Conservation (phyloP, 805 yeast species). For the Candida orba region DNA sequence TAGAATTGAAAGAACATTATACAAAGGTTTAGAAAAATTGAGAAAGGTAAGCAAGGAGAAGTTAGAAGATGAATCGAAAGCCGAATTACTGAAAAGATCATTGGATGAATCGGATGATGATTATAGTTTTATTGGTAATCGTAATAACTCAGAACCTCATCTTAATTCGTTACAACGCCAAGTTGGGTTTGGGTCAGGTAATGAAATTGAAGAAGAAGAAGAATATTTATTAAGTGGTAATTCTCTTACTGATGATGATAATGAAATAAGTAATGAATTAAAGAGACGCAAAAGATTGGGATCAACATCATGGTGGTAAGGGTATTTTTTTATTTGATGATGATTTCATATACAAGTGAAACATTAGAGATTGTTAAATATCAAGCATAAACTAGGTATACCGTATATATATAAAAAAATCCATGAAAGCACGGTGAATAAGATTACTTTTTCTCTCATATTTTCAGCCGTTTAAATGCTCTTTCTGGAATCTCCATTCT, state of each 20-base stretch:
- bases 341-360: too few species aligned
- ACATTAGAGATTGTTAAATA: too few species aligned
- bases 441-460: too few species aligned
- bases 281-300: too few species aligned
- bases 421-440: too few species aligned
- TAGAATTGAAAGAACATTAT: constrained; percentile 58
- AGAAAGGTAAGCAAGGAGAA: constrained; percentile 8
- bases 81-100: neutral
- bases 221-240: neutral
- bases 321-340: too few species aligned
- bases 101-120: constrained; percentile 11
- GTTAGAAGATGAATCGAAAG: neutral
- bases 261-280: too few species aligned
- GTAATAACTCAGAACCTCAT: neutral
- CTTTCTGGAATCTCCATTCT: too few species aligned
- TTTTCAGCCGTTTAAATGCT: too few species aligned
- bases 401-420: too few species aligned
- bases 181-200: constrained; percentile 8
- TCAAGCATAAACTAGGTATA: too few species aligned
- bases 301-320: neutral
- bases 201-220: constrained; percentile 2
- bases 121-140: neutral
- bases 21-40: constrained; percentile 35
- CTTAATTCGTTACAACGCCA: constrained; percentile 5
- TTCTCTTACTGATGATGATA: neutral